These are phyloP conservation scores for Diutina neorugosa DNA, from an alignment of 1,139 yeast genomes.

Conservation along the genomic window DNA sequence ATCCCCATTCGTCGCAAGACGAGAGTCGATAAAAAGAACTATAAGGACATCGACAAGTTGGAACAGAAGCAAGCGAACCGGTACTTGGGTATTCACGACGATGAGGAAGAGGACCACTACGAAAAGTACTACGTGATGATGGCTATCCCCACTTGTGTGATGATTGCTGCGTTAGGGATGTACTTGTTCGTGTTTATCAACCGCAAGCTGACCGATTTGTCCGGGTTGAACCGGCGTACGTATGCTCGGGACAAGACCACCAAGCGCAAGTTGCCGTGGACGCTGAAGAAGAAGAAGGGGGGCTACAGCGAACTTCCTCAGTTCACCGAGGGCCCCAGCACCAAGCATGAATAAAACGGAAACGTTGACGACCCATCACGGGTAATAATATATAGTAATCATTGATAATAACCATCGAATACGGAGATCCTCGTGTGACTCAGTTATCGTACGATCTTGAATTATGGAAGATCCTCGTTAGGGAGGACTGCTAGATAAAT, in stretches of 20 bases:
- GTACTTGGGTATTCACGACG: slow-evolving; percentile 31
- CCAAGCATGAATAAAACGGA: not conserved
- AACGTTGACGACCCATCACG: not conserved
- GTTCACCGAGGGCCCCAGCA: not conserved
- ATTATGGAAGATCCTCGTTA: too few relatives aligned
- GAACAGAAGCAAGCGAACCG: slow-evolving; percentile 24
- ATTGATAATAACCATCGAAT: not conserved
- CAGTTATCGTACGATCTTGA: too few relatives aligned
- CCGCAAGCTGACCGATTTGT: slow-evolving; percentile 27
- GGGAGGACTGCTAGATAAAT: too few relatives aligned
- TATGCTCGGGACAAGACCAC: not conserved
- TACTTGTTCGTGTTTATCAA: slow-evolving; percentile 49
- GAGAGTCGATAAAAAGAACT: slow-evolving; percentile 46
- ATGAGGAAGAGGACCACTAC: slow-evolving; percentile 42
- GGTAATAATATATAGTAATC: not conserved
- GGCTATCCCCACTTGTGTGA: slow-evolving; percentile 61
- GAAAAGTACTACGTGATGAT: slow-evolving; percentile 57
- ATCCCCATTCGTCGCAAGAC: slow-evolving; percentile 46
- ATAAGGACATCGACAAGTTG: slow-evolving; percentile 35
- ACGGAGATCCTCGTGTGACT: too few relatives aligned
- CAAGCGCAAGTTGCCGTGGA: slow-evolving; percentile 3
- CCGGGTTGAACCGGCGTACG: not conserved
- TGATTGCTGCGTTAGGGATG: slow-evolving; percentile 49
- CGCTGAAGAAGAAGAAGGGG: not conserved
- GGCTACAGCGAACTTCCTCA: slow-evolving; percentile 3